These are phyloP conservation scores for Phoenix dactylifera DNA, from an alignment of 176 grass and related monocot species.

Conservation along the genomic window DNA sequence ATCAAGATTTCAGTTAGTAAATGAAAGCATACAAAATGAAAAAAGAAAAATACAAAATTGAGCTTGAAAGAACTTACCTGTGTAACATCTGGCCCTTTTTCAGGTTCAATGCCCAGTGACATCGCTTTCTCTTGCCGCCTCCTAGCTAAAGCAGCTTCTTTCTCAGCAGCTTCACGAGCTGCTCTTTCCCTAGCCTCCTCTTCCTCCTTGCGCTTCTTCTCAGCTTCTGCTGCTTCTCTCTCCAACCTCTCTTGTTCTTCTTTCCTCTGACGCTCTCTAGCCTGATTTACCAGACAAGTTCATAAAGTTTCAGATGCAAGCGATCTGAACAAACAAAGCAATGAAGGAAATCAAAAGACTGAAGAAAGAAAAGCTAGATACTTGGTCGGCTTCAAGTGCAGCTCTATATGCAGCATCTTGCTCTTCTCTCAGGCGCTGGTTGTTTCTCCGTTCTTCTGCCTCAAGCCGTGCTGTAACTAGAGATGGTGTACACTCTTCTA, in stretches of 20 bases:
- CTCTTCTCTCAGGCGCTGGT: constrained; percentile 88
- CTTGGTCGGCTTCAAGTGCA: constrained; percentile 97
- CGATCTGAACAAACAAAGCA: no score
- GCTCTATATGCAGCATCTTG: constrained; percentile 96
- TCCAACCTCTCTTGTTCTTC: constrained; percentile 77
- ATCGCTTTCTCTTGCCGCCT: neutral
- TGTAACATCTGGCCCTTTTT: neutral
- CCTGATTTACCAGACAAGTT: constrained; percentile 27
- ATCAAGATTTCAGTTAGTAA: no score
- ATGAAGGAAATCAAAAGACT: no score
- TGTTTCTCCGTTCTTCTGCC: constrained; percentile 77
- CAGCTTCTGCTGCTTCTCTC: constrained; percentile 71
- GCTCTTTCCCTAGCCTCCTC: constrained; percentile 68
- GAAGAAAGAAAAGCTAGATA: constrained; percentile 8
- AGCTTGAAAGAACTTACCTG: neutral
- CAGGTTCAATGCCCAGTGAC: neutral
- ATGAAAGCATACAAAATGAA: no score
- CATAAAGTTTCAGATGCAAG: no score
- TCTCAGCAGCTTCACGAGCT: constrained; percentile 72
- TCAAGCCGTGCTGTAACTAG: constrained; percentile 62
- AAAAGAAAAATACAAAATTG: no score
- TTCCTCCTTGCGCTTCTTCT: constrained; percentile 69
- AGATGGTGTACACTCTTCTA: constrained; percentile 74
- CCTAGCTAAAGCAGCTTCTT: neutral
- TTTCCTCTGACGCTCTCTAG: constrained; percentile 66